Evolutionary conservation across 345 rosid genomes (phyloP).

Genomic region (Hibiscus tridactylites): DNA sequence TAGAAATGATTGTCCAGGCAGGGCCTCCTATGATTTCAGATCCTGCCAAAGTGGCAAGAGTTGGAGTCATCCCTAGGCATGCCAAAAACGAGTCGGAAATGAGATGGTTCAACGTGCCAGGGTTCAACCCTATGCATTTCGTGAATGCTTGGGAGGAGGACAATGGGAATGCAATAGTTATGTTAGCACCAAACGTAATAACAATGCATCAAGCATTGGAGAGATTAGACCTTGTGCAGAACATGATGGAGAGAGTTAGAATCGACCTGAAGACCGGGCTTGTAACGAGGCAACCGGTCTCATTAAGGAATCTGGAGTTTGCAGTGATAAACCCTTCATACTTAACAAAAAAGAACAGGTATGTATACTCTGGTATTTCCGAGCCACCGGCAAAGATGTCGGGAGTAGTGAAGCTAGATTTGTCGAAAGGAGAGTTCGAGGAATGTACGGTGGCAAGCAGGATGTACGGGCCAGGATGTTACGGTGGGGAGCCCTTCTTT

Average conservation of each 20-base stretch:
- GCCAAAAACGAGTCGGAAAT: neutral
- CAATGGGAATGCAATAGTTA: neutral
- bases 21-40: neutral
- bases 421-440: neutral
- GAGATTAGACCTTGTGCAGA: neutral
- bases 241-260: neutral
- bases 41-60: neutral
- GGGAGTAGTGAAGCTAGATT: constrained; percentile 4
- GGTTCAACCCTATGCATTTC: constrained; percentile 1
- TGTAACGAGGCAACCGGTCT: neutral
- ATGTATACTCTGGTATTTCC: neutral
- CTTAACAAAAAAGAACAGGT: neutral
- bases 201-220: neutral
- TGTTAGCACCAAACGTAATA: neutral
- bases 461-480: neutral
- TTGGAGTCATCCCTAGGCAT: neutral
- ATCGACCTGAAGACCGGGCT: neutral
- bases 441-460: neutral
- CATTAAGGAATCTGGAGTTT: neutral
- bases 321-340: neutral
- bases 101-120: neutral
- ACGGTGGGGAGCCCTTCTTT: constrained; percentile 2
- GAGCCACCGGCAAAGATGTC: neutral
- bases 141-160: constrained; percentile 1
- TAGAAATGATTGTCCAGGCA: neutral